Evolutionary conservation across 2,329 filamentous ascomycete genomes (phyloP).

Genomic region (Colletotrichum karsti): DNA sequence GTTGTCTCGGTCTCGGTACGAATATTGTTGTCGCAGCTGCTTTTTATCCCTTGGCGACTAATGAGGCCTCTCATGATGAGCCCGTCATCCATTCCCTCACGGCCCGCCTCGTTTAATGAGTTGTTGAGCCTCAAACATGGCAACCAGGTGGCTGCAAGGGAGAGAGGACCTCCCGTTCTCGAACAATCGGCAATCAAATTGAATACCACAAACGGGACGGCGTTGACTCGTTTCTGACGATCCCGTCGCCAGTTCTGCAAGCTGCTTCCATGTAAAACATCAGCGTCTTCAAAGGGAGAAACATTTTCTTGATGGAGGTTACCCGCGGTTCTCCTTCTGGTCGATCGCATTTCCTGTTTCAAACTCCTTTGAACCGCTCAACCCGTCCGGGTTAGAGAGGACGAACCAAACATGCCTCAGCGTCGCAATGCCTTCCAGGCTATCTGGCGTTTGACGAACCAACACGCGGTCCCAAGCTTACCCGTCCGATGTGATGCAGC

Average conservation of each 20-base stretch:
- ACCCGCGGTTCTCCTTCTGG: not conserved
- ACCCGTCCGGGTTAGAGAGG: not conserved
- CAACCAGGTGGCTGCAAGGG: not conserved
- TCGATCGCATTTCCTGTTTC: not conserved
- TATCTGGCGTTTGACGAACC: not conserved
- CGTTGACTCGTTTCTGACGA: too few relatives aligned
- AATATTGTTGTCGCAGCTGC: not conserved
- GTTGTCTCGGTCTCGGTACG: not conserved
- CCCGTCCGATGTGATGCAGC: slow-evolving; percentile 1
- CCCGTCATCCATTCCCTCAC: too few relatives aligned
- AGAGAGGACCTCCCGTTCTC: too few relatives aligned
- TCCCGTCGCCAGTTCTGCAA: too few relatives aligned
- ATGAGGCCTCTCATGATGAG: not conserved
- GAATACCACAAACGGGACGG: not conserved
- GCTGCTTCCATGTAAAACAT: not conserved
- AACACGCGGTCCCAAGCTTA: not conserved
- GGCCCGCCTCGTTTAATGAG: not conserved
- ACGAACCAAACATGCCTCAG: not conserved
- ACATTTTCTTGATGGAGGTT: not conserved
- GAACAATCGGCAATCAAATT: not conserved
- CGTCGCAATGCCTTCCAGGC: not conserved
- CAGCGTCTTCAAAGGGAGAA: not conserved
- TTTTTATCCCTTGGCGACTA: not conserved
- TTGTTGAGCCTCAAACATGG: too few relatives aligned
- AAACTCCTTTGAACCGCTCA: not conserved